These are phyloP conservation scores for Knoxia roxburghii DNA, from an alignment of 257 asterid species.

Conservation along the genomic window DNA sequence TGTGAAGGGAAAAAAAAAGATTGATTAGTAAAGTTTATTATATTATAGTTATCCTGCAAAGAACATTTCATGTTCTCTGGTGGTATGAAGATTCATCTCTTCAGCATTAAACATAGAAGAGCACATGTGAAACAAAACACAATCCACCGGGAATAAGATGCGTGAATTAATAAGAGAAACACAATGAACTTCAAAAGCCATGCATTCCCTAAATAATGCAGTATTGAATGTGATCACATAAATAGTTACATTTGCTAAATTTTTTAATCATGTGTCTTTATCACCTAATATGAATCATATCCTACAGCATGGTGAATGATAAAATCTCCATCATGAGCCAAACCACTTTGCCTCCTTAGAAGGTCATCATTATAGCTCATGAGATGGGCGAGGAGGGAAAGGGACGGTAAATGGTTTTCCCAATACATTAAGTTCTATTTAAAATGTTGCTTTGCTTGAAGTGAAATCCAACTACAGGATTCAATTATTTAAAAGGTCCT, in stretches of 20 bases:
- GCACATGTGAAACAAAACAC: not conserved
- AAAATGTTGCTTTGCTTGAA: not conserved
- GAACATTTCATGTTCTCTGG: not conserved
- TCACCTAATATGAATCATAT: not conserved
- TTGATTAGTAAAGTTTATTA: not conserved
- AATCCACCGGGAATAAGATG: not conserved
- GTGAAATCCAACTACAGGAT: not conserved
- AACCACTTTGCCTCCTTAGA: not conserved
- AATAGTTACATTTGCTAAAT: not conserved
- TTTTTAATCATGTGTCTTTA: not conserved
- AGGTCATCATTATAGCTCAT: not conserved
- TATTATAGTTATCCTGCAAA: not conserved
- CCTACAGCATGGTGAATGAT: not conserved
- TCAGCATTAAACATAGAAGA: not conserved
- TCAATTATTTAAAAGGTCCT: not conserved
- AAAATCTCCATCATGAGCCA: not conserved
- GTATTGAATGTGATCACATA: not conserved
- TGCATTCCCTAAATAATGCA: not conserved
- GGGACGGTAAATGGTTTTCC: not conserved
- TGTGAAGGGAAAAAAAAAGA: not conserved
- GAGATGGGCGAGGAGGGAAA: not conserved
- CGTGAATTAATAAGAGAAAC: not conserved
- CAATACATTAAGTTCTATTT: not conserved
- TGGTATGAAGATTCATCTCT: not conserved
- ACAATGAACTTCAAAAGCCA: not conserved